Conservation (phyloP, 1,139 yeast species). For the Suhomyces ambrosiae region DNA sequence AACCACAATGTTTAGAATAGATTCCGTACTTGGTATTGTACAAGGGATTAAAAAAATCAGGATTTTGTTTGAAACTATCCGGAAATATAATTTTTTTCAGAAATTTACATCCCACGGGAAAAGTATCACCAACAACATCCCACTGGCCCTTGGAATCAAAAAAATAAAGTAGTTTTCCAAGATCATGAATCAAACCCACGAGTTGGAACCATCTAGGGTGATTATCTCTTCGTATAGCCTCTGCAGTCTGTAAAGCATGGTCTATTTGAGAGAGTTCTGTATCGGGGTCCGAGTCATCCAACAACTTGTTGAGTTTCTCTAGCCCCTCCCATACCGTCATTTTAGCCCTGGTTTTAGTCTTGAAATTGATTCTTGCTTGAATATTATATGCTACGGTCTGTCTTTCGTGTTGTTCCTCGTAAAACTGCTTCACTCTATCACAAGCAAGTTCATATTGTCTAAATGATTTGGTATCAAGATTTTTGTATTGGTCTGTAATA, state of each 20-base stretch:
- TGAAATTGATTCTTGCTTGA: slow-evolving; percentile 71
- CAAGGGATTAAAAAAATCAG: slow-evolving; percentile 63
- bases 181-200: slow-evolving; percentile 71
- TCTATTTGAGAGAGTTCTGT: slow-evolving; percentile 75
- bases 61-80: slow-evolving; percentile 60
- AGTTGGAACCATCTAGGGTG: slow-evolving; percentile 78
- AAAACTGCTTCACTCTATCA: slow-evolving; percentile 66
- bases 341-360: slow-evolving; percentile 62
- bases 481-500: slow-evolving; percentile 36
- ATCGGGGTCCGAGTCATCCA: slow-evolving; percentile 77
- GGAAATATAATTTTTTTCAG: slow-evolving; percentile 62
- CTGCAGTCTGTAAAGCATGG: slow-evolving; percentile 77
- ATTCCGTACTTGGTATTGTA: slow-evolving; percentile 70
- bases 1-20: slow-evolving; percentile 64
- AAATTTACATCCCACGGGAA: slow-evolving; percentile 72
- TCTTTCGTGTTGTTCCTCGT: slow-evolving; percentile 66
- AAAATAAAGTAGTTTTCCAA: slow-evolving; percentile 69
- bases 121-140: slow-evolving; percentile 84
- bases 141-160: slow-evolving; percentile 75
- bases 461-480: slow-evolving; percentile 47
- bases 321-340: slow-evolving; percentile 77
- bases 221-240: slow-evolving; percentile 66
- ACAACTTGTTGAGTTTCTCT: slow-evolving; percentile 58
- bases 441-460: slow-evolving; percentile 72
- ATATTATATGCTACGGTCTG: slow-evolving; percentile 75